Base-by-base conservation (phyloP, 768 basidiomycete species). In the Panaeolus papilionaceus region DNA sequence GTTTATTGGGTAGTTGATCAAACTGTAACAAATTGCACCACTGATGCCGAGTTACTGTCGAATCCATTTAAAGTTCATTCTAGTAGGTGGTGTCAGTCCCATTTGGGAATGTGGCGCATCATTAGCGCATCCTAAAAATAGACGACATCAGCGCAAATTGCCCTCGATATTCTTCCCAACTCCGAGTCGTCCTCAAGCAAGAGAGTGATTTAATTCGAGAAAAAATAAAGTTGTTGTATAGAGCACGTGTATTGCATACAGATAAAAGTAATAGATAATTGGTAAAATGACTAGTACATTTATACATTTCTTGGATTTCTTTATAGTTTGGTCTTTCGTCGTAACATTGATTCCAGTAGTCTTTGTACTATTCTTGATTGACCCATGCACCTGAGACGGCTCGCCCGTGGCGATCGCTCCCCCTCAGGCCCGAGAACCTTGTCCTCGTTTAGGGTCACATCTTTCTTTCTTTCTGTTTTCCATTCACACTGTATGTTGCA, bases 381-480 rank as follows among this genome's bases (percentile, higher is more conserved):
- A 37, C 28, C 54, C 54, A 28, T 58, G 54, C 54, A 58, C 28
- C 54, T 58, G 28, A 58, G 54, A 58, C 10, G 54, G 54, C 54
- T 58, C 54, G 28, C 33, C 28, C 54, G 33, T 58, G 28, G 14
- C 54, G 54, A 58, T 49, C 54, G 33, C 33, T 58, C 54, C 54
- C 54, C 54, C 54, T 58, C 54, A 58, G 54, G 14, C 54, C 54
- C 54, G 54, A 58, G 54, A 58, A 33, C 54, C 33, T 37, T 33
- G 54, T 33, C 54, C 54, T 58, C 54, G 54, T 58, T 58, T 58
- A 58, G 54, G 54, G 28, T 33, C 54, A 23, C 47, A 51, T 26
- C 47, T 20, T 51, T 26, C 47, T 47, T n/a, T 40, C 44, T 7
- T 45, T 45, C 11, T 18, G 33, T 45, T 45, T 18, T 20, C 44